A percentile compares a stretch with the other conserved stretches of the same genome.
These are phyloP conservation scores for Ensete ventricosum DNA, from an alignment of 176 grass and related monocot species.

Conservation along the genomic window DNA sequence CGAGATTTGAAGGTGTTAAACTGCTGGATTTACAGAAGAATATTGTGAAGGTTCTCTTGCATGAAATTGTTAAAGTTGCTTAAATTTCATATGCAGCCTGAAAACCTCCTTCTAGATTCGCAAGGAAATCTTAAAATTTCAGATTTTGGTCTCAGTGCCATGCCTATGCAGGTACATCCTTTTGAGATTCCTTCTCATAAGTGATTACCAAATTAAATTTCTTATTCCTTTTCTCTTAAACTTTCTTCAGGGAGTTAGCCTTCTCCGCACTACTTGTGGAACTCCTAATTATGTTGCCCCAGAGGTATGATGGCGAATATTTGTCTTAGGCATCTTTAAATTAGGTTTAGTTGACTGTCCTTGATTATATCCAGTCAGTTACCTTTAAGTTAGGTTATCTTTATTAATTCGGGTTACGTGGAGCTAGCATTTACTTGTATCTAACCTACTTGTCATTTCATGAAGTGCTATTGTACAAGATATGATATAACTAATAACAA, in stretches of 20 bases:
- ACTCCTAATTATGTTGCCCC: constrained; percentile 99
- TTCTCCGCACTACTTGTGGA: constrained; percentile 89
- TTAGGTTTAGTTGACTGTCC: not conserved
- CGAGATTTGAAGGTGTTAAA: constrained; percentile 77
- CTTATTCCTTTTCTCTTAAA: constrained; percentile 17
- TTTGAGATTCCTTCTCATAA: constrained; percentile 10
- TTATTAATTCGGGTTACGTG: not conserved
- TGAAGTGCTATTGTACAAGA: not conserved
- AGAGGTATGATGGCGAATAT: constrained; percentile 42
- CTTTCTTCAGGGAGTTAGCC: constrained; percentile 46
- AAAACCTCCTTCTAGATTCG: constrained; percentile 94
- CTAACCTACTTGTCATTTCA: not conserved
- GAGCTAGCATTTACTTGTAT: not conserved
- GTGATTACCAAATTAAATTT: not conserved
- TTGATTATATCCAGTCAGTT: not conserved
- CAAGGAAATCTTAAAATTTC: constrained; percentile 99
- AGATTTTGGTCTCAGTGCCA: constrained; percentile 92
- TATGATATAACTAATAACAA: not conserved
- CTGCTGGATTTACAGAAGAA: constrained; percentile 9
- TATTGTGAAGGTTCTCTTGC: constrained; percentile 13
- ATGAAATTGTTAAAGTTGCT: constrained; percentile 26
- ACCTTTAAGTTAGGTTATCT: not conserved
- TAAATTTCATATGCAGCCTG: constrained; percentile 51
- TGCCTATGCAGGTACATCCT: constrained; percentile 63
- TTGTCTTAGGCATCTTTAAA: not conserved